Percentiles rank a stretch among this genome's conserved stretches.
phyloP scores from a whole-genome alignment of 2,329 filamentous ascomycete species.

The Hypoxylon sp. region DNA sequence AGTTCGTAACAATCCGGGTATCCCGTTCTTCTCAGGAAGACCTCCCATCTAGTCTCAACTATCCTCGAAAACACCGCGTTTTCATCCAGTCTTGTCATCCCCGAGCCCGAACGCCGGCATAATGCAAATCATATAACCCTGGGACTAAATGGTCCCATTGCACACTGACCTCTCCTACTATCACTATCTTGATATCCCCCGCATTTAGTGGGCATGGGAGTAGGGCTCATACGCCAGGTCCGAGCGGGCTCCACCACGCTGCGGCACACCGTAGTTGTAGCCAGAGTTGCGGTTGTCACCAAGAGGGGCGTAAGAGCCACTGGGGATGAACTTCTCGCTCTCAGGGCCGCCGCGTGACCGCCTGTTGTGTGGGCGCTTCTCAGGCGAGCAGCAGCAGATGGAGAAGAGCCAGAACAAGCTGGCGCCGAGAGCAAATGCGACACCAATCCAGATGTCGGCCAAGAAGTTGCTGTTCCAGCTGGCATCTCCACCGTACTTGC shows the following conservation, averaged over 20 bases:
- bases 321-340: conserved; percentile 67
- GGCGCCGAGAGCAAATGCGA: conserved; percentile 80
- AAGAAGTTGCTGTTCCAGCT: conserved; percentile 79
- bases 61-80: conserved; percentile 23
- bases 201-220: conserved; percentile 65
- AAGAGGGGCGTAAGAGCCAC: conserved; percentile 63
- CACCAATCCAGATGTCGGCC: conserved; percentile 81
- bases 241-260: conserved; percentile 61
- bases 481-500: conserved; percentile 79
- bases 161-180: conserved; percentile 13
- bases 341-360: conserved; percentile 53
- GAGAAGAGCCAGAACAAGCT: conserved; percentile 93
- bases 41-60: conserved; percentile 24
- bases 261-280: conserved; percentile 58
- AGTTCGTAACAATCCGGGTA: conserved; percentile 41
- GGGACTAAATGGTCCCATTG: conserved; percentile 28
- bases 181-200: conserved; percentile 7
- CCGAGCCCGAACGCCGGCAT: conserved; percentile 48
- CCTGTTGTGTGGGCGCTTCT: conserved; percentile 59
- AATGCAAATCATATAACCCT: conserved; percentile 46
- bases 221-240: conserved; percentile 76
- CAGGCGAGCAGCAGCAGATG: conserved; percentile 88
- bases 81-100: conserved; percentile 46
- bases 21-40: conserved; percentile 28
- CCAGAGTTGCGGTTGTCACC: conserved; percentile 55